phyloP scores from a whole-genome alignment of 257 asterid species.

The Salvia splendens region DNA sequence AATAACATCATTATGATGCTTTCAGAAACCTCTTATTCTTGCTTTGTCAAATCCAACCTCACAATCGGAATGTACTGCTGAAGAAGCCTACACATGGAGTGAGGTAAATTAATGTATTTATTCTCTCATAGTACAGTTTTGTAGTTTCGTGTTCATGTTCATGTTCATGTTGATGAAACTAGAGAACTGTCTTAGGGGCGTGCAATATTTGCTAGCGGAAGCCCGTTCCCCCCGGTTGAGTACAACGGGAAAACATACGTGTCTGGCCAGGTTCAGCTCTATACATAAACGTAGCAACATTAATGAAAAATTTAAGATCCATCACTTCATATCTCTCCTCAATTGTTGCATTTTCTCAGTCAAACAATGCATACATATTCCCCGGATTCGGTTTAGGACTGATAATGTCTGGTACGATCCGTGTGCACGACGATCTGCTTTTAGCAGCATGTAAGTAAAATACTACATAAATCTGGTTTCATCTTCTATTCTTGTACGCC shows the following conservation, averaged over 20 bases:
- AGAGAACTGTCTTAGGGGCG: constrained; percentile 56
- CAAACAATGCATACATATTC: constrained; percentile 93
- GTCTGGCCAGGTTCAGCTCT: constrained; percentile 80
- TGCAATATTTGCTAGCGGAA: constrained; percentile 86
- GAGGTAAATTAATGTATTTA: constrained; percentile 48
- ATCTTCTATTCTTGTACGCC: neutral
- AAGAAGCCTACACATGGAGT: constrained; percentile 87
- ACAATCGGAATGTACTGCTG: constrained; percentile 93
- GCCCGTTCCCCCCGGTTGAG: constrained; percentile 87
- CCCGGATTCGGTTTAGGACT: constrained; percentile 95
- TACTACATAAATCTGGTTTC: neutral
- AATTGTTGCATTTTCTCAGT: constrained; percentile 42
- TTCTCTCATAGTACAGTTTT: neutral
- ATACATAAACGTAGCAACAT: neutral
- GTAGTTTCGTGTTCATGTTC: constrained; percentile 8
- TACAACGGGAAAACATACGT: constrained; percentile 58
- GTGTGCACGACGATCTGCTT: constrained; percentile 86
- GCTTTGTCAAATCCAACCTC: constrained; percentile 93
- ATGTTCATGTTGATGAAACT: neutral
- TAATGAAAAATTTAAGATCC: neutral
- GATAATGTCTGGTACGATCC: constrained; percentile 91
- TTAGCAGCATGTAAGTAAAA: constrained; percentile 77
- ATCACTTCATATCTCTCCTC: too few relatives aligned
- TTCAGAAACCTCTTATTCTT: constrained; percentile 82
- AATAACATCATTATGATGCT: neutral